phyloP scores from a whole-genome alignment of 1,284 basidiomycete species.

The Tilletia setariae region DNA sequence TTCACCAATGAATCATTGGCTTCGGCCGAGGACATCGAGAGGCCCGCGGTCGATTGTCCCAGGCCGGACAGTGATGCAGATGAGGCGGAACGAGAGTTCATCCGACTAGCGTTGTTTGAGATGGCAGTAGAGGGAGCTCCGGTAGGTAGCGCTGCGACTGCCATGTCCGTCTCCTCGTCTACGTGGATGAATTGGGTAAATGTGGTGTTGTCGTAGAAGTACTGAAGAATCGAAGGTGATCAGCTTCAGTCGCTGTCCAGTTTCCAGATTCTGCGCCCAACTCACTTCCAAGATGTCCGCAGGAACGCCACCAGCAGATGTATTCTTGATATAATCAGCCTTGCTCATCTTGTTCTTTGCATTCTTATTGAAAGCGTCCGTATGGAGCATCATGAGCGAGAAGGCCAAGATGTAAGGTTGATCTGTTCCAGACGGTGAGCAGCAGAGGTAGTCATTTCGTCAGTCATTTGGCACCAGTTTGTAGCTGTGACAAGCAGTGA shows the following conservation, averaged over 20 bases:
- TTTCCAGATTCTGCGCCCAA: background rate
- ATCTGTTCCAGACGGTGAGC: slow-evolving; percentile 60
- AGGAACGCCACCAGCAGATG: slow-evolving; percentile 70
- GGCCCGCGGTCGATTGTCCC: background rate
- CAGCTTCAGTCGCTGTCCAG: too few relatives aligned
- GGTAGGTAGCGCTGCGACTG: slow-evolving; percentile 4
- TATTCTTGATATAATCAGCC: slow-evolving; percentile 43
- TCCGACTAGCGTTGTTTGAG: background rate
- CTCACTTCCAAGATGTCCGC: slow-evolving; percentile 79
- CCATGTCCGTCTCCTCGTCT: slow-evolving; percentile 63
- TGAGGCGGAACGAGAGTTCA: background rate
- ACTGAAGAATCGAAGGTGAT: slow-evolving; percentile 63
- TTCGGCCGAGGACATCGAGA: slow-evolving; percentile 8
- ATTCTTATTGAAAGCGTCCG: slow-evolving; percentile 94
- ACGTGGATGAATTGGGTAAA: slow-evolving; percentile 88
- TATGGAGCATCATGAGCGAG: slow-evolving; percentile 97
- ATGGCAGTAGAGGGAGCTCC: background rate
- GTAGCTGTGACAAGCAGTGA: slow-evolving; percentile 31
- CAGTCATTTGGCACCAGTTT: background rate
- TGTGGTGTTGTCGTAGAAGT: slow-evolving; percentile 95
- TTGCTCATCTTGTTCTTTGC: slow-evolving; percentile 91
- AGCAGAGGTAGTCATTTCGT: background rate
- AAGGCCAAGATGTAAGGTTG: slow-evolving; percentile 96
- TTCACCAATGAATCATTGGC: background rate
- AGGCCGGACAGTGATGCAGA: background rate